A percentile compares a stretch with the other conserved stretches of the same genome.
Evolutionary conservation across 768 basidiomycete species (phyloP).

Genomic region (Coprinopsis marcescibilis): DNA sequence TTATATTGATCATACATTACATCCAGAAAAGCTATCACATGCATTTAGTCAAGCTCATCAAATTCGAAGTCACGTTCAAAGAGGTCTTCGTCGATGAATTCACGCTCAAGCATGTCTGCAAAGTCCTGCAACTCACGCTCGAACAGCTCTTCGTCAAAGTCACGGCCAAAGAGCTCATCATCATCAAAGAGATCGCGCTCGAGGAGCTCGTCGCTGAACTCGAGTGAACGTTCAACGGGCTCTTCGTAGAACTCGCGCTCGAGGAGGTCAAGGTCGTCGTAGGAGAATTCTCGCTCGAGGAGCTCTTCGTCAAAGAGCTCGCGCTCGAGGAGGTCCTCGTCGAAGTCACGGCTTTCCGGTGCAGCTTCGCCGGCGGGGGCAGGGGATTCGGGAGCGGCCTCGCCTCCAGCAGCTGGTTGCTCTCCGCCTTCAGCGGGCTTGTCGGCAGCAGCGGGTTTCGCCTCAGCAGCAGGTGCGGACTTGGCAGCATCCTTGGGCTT

Average conservation of each 20-base stretch:
- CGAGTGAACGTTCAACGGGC: neutral
- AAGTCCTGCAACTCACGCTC: neutral
- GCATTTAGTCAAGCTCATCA: constrained; percentile 8
- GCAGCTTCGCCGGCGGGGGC: neutral
- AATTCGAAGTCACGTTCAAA: constrained; percentile 4
- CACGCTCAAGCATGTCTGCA: too few species aligned
- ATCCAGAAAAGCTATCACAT: neutral
- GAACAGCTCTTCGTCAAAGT: neutral
- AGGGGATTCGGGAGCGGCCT: neutral
- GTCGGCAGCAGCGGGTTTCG: neutral
- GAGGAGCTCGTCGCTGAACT: neutral
- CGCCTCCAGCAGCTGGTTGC: neutral
- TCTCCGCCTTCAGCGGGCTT: too few species aligned
- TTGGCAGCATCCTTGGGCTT: constrained; percentile 6
- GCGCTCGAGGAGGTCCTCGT: constrained; percentile 3
- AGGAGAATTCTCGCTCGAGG: neutral
- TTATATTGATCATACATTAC: neutral
- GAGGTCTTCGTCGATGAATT: neutral
- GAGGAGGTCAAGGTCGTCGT: too few species aligned
- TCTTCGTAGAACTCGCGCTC: neutral
- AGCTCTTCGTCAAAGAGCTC: neutral
- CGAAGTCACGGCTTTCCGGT: constrained; percentile 3
- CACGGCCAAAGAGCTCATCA: neutral
- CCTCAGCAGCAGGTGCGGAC: too few species aligned
- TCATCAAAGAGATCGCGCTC: constrained; percentile 5